These are phyloP conservation scores for Russula dissimulans DNA, from an alignment of 768 basidiomycete genomes.

Conservation along the genomic window DNA sequence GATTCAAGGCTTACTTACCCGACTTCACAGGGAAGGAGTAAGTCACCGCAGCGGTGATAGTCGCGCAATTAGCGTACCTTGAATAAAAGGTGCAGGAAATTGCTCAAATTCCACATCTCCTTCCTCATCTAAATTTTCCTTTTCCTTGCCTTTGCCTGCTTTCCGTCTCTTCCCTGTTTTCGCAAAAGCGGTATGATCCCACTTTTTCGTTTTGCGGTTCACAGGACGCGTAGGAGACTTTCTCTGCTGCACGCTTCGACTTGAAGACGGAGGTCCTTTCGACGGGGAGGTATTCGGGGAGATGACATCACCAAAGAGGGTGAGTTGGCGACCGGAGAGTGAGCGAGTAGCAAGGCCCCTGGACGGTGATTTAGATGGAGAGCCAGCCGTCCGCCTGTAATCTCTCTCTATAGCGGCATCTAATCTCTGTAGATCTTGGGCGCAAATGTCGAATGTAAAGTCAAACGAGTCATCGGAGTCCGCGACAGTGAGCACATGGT, in stretches of 20 bases:
- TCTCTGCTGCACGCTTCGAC: neutral
- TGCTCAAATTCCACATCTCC: constrained; percentile 36
- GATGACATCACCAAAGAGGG: constrained; percentile 54
- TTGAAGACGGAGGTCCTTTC: constrained; percentile 15
- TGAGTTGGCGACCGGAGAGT: constrained; percentile 47
- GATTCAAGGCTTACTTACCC: constrained; percentile 10
- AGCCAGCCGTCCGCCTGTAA: constrained; percentile 33
- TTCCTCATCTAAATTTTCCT: constrained; percentile 38
- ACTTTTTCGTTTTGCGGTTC: constrained; percentile 63
- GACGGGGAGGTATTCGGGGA: constrained; percentile 26
- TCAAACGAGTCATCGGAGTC: constrained; percentile 34
- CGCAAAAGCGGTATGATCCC: constrained; percentile 87
- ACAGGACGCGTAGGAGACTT: constrained; percentile 31
- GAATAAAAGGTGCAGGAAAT: constrained; percentile 73
- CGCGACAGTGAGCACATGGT: constrained; percentile 23
- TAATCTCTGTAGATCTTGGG: constrained; percentile 42
- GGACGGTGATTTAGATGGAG: constrained; percentile 33
- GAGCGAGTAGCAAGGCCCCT: constrained; percentile 18
- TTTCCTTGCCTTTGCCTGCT: constrained; percentile 41
- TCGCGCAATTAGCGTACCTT: constrained; percentile 35
- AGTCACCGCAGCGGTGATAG: neutral
- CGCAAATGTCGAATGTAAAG: constrained; percentile 44
- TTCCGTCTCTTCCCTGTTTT: constrained; percentile 58
- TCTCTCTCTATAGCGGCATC: constrained; percentile 44
- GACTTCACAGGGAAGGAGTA: neutral